Evolutionary conservation across 164 flowering plant species (phyloP), one percentile per base, ranked within the genome.

Genomic region (Vitis vinifera): DNA sequence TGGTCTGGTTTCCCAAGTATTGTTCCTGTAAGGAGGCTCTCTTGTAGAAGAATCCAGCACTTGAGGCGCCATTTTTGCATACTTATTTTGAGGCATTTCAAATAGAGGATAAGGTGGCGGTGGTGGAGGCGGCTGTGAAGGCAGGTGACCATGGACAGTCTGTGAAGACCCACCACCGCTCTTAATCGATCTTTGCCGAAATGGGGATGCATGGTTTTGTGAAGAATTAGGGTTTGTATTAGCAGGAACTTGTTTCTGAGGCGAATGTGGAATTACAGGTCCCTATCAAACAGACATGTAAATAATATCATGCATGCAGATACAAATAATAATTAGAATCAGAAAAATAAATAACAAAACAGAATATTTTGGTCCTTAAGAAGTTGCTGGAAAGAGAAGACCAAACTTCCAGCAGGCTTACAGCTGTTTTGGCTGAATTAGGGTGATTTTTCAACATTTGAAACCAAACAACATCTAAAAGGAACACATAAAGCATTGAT

Each of bases 151-250:
- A 47, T 73, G 76, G 10, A 79, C 80, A 29, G 84, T 80, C 65
- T 78, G 87, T 9, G 67, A 62, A 52, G 78, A 67, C 55, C 83
- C 83, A 23, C 79, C 76, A 8, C 82, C 83, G 11, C 84, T 83
- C 77, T 77, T 89, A 66, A 67, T 69, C 8, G 86, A 75, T 70
- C 82, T 86, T 67, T 76, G 91, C 6, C 89, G 88, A 58, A 61
- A 67, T 2, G 84, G 78, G 23, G 59, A 48, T 49, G 62, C 17
- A 61, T 73, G 83, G 67, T 77, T 85, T 51, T 66, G 70, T 37
- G 72, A 60, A 16, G 82, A 71, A 77, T 66, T 83, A 68, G 83
- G 75, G 73, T 80, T 82, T 56, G 83, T 66, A 78, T 79, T 81
- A 69, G 29, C 63, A 68, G 55, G 69, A 73, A 31, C 73, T 68